Conservation (phyloP, 2,329 filamentous ascomycete genomes). For the Penicillium capsulatum region DNA sequence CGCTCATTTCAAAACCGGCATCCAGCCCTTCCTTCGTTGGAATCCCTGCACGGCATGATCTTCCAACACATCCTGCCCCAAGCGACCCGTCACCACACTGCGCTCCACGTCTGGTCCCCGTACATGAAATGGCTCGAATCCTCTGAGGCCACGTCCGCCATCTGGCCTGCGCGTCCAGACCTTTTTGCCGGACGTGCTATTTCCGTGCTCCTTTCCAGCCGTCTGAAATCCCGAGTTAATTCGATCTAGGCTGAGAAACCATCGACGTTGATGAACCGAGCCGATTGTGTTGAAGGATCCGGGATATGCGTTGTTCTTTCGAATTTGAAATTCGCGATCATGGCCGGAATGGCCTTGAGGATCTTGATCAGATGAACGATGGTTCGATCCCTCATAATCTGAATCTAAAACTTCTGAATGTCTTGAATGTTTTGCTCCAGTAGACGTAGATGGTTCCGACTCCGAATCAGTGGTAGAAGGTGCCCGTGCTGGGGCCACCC, state of each 20-base stretch:
- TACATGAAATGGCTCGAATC: conserved; percentile 59
- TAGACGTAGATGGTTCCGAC: conserved; percentile 12
- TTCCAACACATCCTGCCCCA: conserved; percentile 55
- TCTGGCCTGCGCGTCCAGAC: conserved; percentile 26
- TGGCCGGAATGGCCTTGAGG: conserved; percentile 12
- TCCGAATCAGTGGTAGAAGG: conserved; percentile 19
- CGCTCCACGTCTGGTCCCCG: conserved; percentile 57
- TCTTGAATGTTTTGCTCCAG: neutral
- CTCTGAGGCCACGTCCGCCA: conserved; percentile 22
- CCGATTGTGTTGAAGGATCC: conserved; percentile 63
- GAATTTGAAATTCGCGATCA: conserved; percentile 51
- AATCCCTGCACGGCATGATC: conserved; percentile 60
- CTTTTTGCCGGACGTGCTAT: conserved; percentile 12
- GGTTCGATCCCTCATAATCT: neutral
- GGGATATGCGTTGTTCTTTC: conserved; percentile 60
- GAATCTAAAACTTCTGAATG: neutral
- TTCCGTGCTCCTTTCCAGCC: conserved; percentile 7
- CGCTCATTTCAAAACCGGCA: conserved; percentile 27
- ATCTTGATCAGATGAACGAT: neutral
- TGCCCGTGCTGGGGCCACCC: conserved; percentile 1
- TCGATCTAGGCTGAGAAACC: conserved; percentile 63
- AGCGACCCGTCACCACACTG: conserved; percentile 63
- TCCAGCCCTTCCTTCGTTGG: conserved; percentile 59
- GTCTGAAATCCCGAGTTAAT: conserved; percentile 53
- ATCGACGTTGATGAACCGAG: conserved; percentile 63